Conservation (phyloP, 164 flowering plant species). For the Paratinospora sagittata region DNA sequence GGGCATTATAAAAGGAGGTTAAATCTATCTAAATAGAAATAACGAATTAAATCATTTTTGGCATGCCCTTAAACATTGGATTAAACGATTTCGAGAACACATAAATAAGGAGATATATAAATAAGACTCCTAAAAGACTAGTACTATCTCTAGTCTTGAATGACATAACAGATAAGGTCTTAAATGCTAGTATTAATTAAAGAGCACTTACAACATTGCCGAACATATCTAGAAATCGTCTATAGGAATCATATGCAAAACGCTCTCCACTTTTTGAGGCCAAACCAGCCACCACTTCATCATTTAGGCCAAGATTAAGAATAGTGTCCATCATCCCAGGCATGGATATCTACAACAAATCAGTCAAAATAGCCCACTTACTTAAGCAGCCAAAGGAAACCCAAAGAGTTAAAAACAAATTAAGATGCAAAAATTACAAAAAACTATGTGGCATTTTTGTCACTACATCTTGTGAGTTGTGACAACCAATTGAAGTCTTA, state of each 20-base stretch:
- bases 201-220: constrained; percentile 76
- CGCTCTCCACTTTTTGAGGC: constrained; percentile 95
- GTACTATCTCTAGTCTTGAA: no score
- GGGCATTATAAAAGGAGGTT: neutral
- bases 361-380: neutral
- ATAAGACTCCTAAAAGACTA: neutral
- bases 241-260: constrained; percentile 88
- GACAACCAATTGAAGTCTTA: no score
- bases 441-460: no score
- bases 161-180: neutral
- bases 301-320: constrained; percentile 93
- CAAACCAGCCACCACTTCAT: constrained; percentile 84
- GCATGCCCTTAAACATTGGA: neutral
- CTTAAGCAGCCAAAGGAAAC: neutral
- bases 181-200: neutral
- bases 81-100: neutral
- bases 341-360: constrained; percentile 69
- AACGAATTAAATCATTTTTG: no score
- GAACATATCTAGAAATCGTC: constrained; percentile 98
- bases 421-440: neutral
- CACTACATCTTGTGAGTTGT: no score
- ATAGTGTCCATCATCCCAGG: constrained; percentile 99
- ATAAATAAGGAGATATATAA: neutral
- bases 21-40: no score
- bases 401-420: neutral